Evolutionary conservation across 2,329 filamentous ascomycete genomes (phyloP), one percentile per base, ranked within the genome.

Genomic region (Arthrinium puccinioides): DNA sequence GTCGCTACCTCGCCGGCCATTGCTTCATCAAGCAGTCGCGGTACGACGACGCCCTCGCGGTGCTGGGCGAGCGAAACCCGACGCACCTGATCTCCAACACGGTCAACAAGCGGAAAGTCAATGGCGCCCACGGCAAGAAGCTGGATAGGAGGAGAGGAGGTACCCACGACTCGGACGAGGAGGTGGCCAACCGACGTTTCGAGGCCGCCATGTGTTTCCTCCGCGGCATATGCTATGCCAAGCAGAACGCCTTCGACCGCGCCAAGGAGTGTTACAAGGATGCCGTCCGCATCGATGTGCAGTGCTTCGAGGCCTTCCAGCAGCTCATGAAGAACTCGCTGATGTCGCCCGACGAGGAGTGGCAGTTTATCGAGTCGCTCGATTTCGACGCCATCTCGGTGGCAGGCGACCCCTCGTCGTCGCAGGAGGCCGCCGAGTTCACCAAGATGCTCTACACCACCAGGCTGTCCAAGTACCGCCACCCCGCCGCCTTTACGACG

Each of bases 261-360:
- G 92, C 92, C 36, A 96, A 96, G 60, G 89, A 97, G 53, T 97
- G 92, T 65, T 98, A 97, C 72, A 97, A 96, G 66, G 87, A 94
- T 52, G 92, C 92, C 2, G 88, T 97, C 31, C 80, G 86, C 44
- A 96, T 98, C 54, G 92, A 98, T 56, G 89, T 97, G 4, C 89
- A 95, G 60, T 98, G 92, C 63, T 97, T 95, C 56, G 92, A 98
- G 62, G 92, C 92, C 1, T 97, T 98, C 55, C 89, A 96, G 52
- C 89, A 97, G 66, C 75, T 98, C 38, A 96, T 97, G 81, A 87
- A 88, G 64, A 98, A 98, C 64, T 86, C 86, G 15, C 72, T 98
- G 44, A 84, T 98, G 77, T 79, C 78, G 32, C 88, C 89, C 0
- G 81, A 86, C 24, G 89, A 96, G 60, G 89, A 96, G 57, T 87